Base-by-base conservation (phyloP, 768 basidiomycete species). In the Psilocybe cubensis region DNA sequence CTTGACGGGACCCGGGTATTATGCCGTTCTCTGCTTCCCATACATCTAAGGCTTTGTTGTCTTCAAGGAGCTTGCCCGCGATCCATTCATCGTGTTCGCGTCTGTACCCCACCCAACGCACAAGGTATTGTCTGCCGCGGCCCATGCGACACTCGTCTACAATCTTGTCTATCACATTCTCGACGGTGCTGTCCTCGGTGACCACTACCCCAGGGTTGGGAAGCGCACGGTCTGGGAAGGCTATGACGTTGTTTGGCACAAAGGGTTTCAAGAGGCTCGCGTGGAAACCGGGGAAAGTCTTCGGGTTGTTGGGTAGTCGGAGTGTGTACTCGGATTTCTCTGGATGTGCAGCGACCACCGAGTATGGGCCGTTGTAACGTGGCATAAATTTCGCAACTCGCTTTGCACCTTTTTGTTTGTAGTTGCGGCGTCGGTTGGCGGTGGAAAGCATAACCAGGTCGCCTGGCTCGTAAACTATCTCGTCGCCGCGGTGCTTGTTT, bases 341-440 rank as follows among this genome's bases (percentile, higher is more conserved):
- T 0, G 58, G 55, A 24, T 64, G 7, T 3, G 59, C 47, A 0
- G 44, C 38, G 5, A 53, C 52, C 6, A 72, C 51, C 0, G 14
- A 42, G 53, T 65, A 72, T 2, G 63, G 68, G 40, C 75, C 68
- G 51, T 79, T 72, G n/a, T 56, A 76, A 0, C 70, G 54, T 0
- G 76, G 74, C 66, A 82, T 74, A 50, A 80, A 79, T 47, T 82
- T 82, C 0, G 74, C 76, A 0, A 74, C 74, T 0, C 68, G 62
- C 4, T 69, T 64, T 2, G 68, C 61, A 0, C 71, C 73, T 12
- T 59, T 52, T 1, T 63, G 18, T 31, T 67, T 69, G 58, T 75
- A 79, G 1, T 74, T 65, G 0, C 62, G 58, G 0, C 65, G 62
- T 0, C 68, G 63, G 43, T 79, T 61, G 8, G 61, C 42, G 0